Evolutionary conservation across 2,329 filamentous ascomycete genomes (phyloP), one percentile per base, ranked within the genome.

Genomic region (Ophiostoma quercus): DNA sequence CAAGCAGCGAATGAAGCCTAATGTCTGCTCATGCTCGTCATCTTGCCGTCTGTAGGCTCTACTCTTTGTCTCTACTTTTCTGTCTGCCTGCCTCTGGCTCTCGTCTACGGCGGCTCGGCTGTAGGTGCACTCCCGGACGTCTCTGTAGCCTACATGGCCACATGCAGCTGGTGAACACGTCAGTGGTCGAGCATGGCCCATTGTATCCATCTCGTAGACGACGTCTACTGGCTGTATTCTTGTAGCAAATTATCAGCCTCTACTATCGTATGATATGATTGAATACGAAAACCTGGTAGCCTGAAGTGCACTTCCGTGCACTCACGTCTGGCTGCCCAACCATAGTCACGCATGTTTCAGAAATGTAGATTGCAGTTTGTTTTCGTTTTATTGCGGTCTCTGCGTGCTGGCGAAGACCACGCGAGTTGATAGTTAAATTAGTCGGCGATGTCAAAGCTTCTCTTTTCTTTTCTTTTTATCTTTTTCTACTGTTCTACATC

Each of bases 121-220:
- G 57, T 62, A 32, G 51, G 51, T 57, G 51, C 22, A 60, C 14
- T 7, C 51, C 3, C 19, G 25, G 22, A 7, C 19, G 41, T 54
- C n/a, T 54, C n/a, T 62, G 25, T 14, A 62, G 57, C 57, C 57
- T 57, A 57, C 51, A 57, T 29, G 43, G n/a, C 22, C 57, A 32
- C 57, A 29, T 62, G 57, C 57, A 62, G 57, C 57, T 62, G 25
- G 25, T 62, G 57, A 62, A 62, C 57, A 62, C 57, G 57, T 62
- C 57, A 62, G 57, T 62, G 57, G 57, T 19, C n/a, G 67, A 62
- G 32, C 14, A 51, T 19, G 34, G 39, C 11, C 39, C 19, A 66
- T 25, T 47, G 43, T 19, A n/a, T 47, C 16, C 43, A 47, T 47
- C 43, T 47, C 19, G 16, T 47, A 47, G 14, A 6, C 43, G 16